Evolutionary conservation across 2,329 filamentous ascomycete genomes (phyloP), one percentile per base, ranked within the genome.

Genomic region (Arthroderma sp.): DNA sequence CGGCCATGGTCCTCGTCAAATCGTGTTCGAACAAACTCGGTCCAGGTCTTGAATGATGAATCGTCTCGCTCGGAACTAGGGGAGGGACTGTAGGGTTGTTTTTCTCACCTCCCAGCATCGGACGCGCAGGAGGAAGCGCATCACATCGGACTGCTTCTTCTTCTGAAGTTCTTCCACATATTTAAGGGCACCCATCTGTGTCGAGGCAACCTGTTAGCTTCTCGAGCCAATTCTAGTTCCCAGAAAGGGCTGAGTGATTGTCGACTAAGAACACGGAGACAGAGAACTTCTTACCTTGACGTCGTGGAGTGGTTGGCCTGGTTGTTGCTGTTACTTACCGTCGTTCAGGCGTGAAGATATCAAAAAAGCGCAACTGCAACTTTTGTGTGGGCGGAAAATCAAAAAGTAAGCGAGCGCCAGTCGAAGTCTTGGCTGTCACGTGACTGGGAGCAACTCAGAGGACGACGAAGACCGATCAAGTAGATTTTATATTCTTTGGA

Each of bases 161-260:
- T 98, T 97, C 80, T 96, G 90, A 82, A 98, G 87, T 85, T 98
- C 93, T 86, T 98, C 94, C 81, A 98, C 89, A 83, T 95, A 98
- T 83, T 98, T 98, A 79, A 96, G 89, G 83, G 91, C 91, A 88
- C 93, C 93, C 93, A 96, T 96, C 84, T 91, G 60, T 31, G 15
- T 25, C 31, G 17, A 54, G 21, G 8, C 31, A 63, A 58, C 60
- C 57, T 39, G 54, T 55, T 19, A 58, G 52, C 56, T 56, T 58
- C 39, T 55, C 19, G 19, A 7, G 8, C 25, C 53, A 43, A 23
- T 47, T 11, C 28, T 13, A 25, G n/a, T 17, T n/a, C 15, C 23
- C n/a, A 35, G 39, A 19, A 21, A 31, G 4, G 28, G 28, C 3
- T 1, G 33, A 21, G 23, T 6, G n/a, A 54, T 21, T 39, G 6